Percentiles rank a stretch among this genome's conserved stretches.
phyloP scores from a whole-genome alignment of 768 basidiomycete species.

The Gloeophyllum trabeum region DNA sequence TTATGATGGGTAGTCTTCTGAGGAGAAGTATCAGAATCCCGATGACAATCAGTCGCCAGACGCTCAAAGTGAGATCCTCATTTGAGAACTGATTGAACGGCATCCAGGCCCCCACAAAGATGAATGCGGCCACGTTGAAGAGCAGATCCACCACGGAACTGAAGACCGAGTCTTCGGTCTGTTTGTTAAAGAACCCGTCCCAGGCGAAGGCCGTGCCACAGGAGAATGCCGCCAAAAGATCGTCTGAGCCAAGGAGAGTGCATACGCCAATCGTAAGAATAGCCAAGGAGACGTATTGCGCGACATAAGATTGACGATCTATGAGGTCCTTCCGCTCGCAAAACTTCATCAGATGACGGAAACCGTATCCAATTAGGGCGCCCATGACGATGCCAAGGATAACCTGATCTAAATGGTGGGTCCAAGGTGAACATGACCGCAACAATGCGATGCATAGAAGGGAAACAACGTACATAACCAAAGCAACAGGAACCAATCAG shows the following conservation, averaged over 20 bases:
- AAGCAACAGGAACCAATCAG: conserved; percentile 80
- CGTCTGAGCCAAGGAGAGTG: conserved; percentile 82
- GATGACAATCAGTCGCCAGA: conserved; percentile 79
- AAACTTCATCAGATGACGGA: conserved; percentile 89
- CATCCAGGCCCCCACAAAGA: conserved; percentile 97
- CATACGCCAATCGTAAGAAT: conserved; percentile 78
- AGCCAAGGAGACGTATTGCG: conserved; percentile 80
- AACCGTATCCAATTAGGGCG: conserved; percentile 58
- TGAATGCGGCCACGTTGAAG: conserved; percentile 92
- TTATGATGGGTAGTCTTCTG: conserved; percentile 74
- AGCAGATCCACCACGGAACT: conserved; percentile 92
- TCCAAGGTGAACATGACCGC: too few species aligned
- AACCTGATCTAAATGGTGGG: conserved; percentile 54
- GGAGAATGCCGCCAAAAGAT: conserved; percentile 87
- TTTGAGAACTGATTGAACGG: conserved; percentile 78
- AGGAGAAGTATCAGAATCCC: conserved; percentile 76
- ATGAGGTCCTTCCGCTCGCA: conserved; percentile 80
- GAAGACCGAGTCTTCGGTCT: conserved; percentile 93
- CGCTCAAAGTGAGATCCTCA: conserved; percentile 50
- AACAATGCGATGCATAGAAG: conserved; percentile 3
- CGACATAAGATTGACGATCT: conserved; percentile 90
- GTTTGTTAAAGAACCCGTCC: conserved; percentile 90
- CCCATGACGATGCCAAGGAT: conserved; percentile 68
- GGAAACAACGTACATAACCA: conserved; percentile 62
- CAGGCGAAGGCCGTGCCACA: conserved; percentile 96